Evolutionary conservation across 2,329 filamentous ascomycete genomes (phyloP).

Genomic region (Monosporascus sp.): DNA sequence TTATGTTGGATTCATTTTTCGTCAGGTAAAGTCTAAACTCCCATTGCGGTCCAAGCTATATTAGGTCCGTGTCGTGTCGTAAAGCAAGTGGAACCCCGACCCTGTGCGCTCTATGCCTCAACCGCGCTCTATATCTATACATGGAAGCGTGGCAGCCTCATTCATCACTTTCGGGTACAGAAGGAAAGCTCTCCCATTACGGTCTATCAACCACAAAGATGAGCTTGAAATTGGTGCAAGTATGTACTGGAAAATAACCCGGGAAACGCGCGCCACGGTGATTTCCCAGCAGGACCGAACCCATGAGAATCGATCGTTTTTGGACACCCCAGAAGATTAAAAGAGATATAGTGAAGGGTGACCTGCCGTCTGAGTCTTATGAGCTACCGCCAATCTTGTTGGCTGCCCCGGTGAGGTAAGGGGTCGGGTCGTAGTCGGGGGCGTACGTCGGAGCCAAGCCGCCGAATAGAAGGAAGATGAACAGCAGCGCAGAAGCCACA

Average conservation of each 20-base stretch:
- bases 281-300: conserved; percentile 6
- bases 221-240: conserved; percentile 14
- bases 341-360: conserved; percentile 14
- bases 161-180: conserved; percentile 11
- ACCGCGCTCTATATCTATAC: conserved; percentile 16
- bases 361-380: conserved; percentile 7
- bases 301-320: conserved; percentile 4
- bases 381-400: conserved; percentile 40
- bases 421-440: conserved; percentile 47
- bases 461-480: conserved; percentile 66
- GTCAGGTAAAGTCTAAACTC: conserved; percentile 17
- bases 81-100: conserved; percentile 15
- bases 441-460: conserved; percentile 59
- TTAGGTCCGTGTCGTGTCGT: conserved; percentile 11
- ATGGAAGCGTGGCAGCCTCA: conserved; percentile 10
- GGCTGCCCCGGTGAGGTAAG: conserved; percentile 43
- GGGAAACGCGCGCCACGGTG: conserved; percentile 11
- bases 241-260: conserved; percentile 20
- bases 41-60: conserved; percentile 16
- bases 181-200: conserved; percentile 14
- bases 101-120: conserved; percentile 13
- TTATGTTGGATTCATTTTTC: conserved; percentile 8
- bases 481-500: conserved; percentile 56
- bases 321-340: conserved; percentile 17
- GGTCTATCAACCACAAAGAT: conserved; percentile 8